These are phyloP conservation scores for Hirschfeldia incana DNA, from an alignment of 345 rosid genomes.

Conservation along the genomic window DNA sequence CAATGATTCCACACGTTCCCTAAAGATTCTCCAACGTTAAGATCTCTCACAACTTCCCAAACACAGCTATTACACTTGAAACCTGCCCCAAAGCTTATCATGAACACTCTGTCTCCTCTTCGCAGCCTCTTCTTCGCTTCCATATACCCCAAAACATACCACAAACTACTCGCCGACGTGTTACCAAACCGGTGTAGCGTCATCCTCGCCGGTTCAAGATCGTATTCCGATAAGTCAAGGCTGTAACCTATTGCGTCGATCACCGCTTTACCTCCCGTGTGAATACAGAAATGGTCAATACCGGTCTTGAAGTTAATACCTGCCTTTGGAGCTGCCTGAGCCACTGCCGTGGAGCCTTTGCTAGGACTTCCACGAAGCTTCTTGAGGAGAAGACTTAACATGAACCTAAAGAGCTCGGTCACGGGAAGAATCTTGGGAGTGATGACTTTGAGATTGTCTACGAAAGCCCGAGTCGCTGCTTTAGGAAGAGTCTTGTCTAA, in stretches of 20 bases:
- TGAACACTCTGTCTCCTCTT: conserved; percentile 49
- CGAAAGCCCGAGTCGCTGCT: conserved; percentile 61
- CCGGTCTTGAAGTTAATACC: conserved; percentile 64
- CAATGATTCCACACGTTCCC: conserved; percentile 68
- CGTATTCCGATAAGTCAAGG: conserved; percentile 55
- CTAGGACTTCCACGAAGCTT: conserved; percentile 27
- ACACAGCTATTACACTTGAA: conserved; percentile 66
- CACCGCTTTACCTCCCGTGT: conserved; percentile 88
- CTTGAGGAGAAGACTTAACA: conserved; percentile 20
- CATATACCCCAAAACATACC: conserved; percentile 80
- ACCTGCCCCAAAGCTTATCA: conserved; percentile 69
- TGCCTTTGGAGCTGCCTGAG: conserved; percentile 24
- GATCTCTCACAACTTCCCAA: conserved; percentile 57
- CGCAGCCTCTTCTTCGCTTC: conserved; percentile 63
- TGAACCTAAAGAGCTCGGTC: conserved; percentile 45
- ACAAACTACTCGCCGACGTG: conserved; percentile 81
- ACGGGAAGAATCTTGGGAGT: conserved; percentile 62
- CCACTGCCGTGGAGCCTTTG: conserved; percentile 29
- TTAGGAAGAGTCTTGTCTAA: conserved; percentile 53
- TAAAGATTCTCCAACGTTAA: conserved; percentile 30
- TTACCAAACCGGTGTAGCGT: conserved; percentile 80
- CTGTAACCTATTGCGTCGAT: conserved; percentile 68
- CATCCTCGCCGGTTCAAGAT: conserved; percentile 84
- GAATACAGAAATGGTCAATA: conserved; percentile 78
- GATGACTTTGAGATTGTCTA: conserved; percentile 51